Percentiles rank a stretch among this genome's conserved stretches.
Evolutionary conservation across 2,329 filamentous ascomycete genomes (phyloP).

Genomic region (Coniochaeta prunicola): DNA sequence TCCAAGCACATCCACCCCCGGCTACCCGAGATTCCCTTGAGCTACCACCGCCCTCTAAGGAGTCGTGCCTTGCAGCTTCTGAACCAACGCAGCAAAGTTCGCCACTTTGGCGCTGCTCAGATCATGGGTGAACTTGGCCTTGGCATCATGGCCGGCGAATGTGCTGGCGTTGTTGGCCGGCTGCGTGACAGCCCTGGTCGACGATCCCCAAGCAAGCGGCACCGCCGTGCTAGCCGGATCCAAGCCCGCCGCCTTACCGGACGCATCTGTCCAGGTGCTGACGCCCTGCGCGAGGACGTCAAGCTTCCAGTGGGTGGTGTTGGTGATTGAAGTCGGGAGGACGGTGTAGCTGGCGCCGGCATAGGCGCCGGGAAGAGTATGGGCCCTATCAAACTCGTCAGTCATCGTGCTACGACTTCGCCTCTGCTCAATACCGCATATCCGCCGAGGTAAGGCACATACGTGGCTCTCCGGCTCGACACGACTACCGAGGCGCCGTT

Average conservation of each 20-base stretch:
- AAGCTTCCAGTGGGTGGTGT: slow-evolving; percentile 32
- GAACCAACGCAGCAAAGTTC: slow-evolving; percentile 17
- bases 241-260: slow-evolving; percentile 13
- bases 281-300: slow-evolving; percentile 30
- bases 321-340: slow-evolving; percentile 24
- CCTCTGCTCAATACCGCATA: background rate
- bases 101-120: slow-evolving; percentile 17
- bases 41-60: background rate
- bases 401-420: background rate
- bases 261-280: slow-evolving; percentile 21
- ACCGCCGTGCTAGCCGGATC: slow-evolving; percentile 16
- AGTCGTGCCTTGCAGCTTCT: slow-evolving; percentile 7
- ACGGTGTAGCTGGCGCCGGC: slow-evolving; percentile 23
- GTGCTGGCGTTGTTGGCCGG: slow-evolving; percentile 18
- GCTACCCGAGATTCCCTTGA: too few species aligned
- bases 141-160: slow-evolving; percentile 20
- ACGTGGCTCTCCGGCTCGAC: slow-evolving; percentile 29
- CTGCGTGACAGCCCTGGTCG: slow-evolving; percentile 10
- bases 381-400: slow-evolving; percentile 10
- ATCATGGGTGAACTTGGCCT: slow-evolving; percentile 17
- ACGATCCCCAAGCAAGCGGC: slow-evolving; percentile 17
- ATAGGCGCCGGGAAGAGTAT: slow-evolving; percentile 25
- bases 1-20: slow-evolving; percentile 3
- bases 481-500: slow-evolving; percentile 27
- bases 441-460: slow-evolving; percentile 8